Evolutionary conservation across 2,329 filamentous ascomycete species (phyloP), one percentile per base, ranked within the genome.

Genomic region (Colletotrichum australisinense): DNA sequence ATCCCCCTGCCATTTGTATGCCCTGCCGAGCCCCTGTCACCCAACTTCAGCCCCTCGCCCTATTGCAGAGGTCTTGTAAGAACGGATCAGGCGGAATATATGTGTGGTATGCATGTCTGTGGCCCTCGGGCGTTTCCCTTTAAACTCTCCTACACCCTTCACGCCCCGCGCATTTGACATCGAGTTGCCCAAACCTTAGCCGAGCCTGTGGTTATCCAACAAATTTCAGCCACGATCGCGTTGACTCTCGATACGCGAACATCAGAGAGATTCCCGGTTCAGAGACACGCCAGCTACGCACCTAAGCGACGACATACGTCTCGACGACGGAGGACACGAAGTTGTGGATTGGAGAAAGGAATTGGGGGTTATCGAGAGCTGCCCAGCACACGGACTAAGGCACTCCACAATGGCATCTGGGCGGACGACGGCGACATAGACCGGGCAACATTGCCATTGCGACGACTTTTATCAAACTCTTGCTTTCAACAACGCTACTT

Each of bases 1-100:
- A 73, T 72, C 58, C 60, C 70, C 70, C 65, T 64, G 56, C 67
- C 12, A 65, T 32, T 12, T 22, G 56, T 28, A 19, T 65, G 55
- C 67, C 67, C 60, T 70, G 70, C 22, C 30, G 53, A 63, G 8
- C 69, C 68, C 69, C 53, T 64, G 58, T 69, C 42, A 67, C 42
- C 67, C 70, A 70, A 32, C 55, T 64, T 65, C 70, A 65, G 60
- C 60, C 55, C 66, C 55, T 70, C 60, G 67, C 66, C 70, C 59
- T 32, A 65, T 65, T 28, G 14, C 30, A 22, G 62, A 69, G 32
- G 66, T 69, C 59, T 55, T 73, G 59, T 66, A 64, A 49, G 38
- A 9, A 64, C 66, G 59, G 60, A 65, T 60, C 55, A 55, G n/a
- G 28, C 59, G 66, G 59, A 52, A 55, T 58, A 53, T 24, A 16